phyloP scores from a whole-genome alignment of 768 basidiomycete species.

The Sarcodon aspratus region DNA sequence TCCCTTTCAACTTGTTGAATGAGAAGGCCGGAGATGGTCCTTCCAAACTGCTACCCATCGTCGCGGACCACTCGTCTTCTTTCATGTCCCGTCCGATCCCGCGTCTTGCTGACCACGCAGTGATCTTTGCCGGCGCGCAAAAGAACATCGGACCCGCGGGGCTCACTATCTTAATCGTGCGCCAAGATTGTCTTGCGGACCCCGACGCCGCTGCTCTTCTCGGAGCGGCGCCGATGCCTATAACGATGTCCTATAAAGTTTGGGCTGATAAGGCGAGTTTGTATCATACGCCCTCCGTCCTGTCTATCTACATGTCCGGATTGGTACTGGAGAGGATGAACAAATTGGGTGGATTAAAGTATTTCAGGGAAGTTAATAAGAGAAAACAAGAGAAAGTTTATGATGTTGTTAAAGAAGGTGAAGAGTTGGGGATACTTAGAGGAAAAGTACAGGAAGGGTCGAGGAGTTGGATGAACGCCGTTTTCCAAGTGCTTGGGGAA shows the following conservation, averaged over 20 bases:
- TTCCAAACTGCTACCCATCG: conserved; percentile 52
- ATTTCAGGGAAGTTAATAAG: conserved; percentile 55
- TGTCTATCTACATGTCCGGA: conserved; percentile 83
- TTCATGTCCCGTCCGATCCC: conserved; percentile 95
- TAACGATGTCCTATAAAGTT: conserved; percentile 74
- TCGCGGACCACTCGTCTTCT: conserved; percentile 91
- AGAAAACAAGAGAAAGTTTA: conserved; percentile 76
- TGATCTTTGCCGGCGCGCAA: conserved; percentile 95
- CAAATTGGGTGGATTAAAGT: conserved; percentile 50
- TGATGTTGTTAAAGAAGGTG: conserved; percentile 55
- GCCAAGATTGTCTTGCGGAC: conserved; percentile 90
- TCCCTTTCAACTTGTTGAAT: conserved; percentile 74
- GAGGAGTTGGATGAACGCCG: conserved; percentile 94
- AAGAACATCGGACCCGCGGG: conserved; percentile 97
- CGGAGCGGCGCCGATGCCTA: conserved; percentile 67
- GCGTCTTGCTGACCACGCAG: conserved; percentile 76
- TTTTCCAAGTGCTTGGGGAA: conserved; percentile 72
- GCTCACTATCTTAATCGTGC: conserved; percentile 84
- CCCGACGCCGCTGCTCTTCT: conserved; percentile 67
- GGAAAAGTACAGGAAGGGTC: conserved; percentile 63
- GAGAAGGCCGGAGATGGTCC: conserved; percentile 17
- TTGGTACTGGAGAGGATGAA: conserved; percentile 70
- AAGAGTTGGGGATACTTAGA: conserved; percentile 55
- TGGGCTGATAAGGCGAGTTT: conserved; percentile 66
- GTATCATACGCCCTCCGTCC: conserved; percentile 89